These are phyloP conservation scores for Myxozyma lipomycoides DNA, from an alignment of 805 yeast genomes.

Conservation along the genomic window DNA sequence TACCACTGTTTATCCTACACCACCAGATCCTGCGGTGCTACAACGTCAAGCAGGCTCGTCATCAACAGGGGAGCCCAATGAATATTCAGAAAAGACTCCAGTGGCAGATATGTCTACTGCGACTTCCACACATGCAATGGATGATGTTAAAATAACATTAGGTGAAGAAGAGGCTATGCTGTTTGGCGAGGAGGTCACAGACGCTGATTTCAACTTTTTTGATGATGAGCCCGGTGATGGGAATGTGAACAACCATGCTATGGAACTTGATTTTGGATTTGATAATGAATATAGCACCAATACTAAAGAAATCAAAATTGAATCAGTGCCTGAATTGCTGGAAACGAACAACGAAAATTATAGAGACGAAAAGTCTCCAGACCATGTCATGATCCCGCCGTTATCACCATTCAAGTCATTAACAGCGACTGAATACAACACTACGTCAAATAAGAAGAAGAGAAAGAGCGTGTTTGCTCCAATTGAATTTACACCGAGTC, in stretches of 20 bases:
- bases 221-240: conserved; percentile 31
- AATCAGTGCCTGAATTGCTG: not conserved
- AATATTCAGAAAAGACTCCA: not conserved
- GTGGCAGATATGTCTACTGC: conserved; percentile 7
- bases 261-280: not conserved
- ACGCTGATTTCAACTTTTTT: conserved; percentile 43
- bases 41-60: conserved; percentile 15
- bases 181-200: conserved; percentile 40
- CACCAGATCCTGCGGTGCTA: conserved; percentile 35
- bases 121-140: conserved; percentile 32
- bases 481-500: conserved; percentile 72
- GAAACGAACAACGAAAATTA: conserved; percentile 1
- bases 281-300: not conserved
- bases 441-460: conserved; percentile 18
- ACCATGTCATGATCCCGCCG: conserved; percentile 16
- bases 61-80: not conserved
- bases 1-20: conserved; percentile 36
- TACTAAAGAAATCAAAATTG: not conserved
- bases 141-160: conserved; percentile 26
- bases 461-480: conserved; percentile 75
- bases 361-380: not conserved
- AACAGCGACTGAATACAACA: conserved; percentile 28
- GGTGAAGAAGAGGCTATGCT: conserved; percentile 22
- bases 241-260: not conserved
- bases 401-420: conserved; percentile 17